Evolutionary conservation across 352 stramenopile genomes (phyloP), one percentile per base, ranked within the genome.

Genomic region (Phytopythium litorale): DNA sequence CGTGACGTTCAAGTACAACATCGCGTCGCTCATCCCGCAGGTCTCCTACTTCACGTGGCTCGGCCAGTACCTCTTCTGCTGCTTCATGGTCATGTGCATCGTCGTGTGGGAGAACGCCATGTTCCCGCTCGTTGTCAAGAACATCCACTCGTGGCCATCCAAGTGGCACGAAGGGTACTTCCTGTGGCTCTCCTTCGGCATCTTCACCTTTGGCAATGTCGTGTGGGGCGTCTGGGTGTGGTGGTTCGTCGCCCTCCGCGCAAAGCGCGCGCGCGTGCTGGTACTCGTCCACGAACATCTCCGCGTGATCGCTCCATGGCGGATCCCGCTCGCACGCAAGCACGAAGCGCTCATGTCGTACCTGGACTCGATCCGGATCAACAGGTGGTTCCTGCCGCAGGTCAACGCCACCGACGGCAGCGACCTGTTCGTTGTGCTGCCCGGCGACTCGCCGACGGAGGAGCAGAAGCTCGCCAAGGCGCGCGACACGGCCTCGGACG

Each of bases 1-100:
- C 30, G 73, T 88, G 57, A 85, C 73, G 25, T 88, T 87, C 66
- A 88, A 88, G 65, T 80, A 70, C 63, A 64, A 81, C 21, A 72
- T 88, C 0, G 68, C 73, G 30, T 68, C 66, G 1, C 54, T 80
- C 0, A 78, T 87, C 7, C 81, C 81, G 16, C 73, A 87, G 43
- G 74, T 91, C 7, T 82, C 79, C 56, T 91, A 91, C 51, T 81
- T 87, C 42, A 88, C 81, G 42, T 70, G 67, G 18, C 63, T 89
- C 16, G 79, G 85, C 43, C 63, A 72, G 54, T 89, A 87, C 40
- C 70, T 88, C 3, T 84, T 81, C 50, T 83, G 82, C 61, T 87
- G 76, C 69, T 88, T 88, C 60, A 62, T 87, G 5, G 69, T 87
- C 49, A 67, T 75, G 12, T 84, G 66, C 25, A 28, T 78, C 16